These are phyloP conservation scores for Xylaria sp. DNA, from an alignment of 2,329 filamentous ascomycete genomes.

Conservation along the genomic window DNA sequence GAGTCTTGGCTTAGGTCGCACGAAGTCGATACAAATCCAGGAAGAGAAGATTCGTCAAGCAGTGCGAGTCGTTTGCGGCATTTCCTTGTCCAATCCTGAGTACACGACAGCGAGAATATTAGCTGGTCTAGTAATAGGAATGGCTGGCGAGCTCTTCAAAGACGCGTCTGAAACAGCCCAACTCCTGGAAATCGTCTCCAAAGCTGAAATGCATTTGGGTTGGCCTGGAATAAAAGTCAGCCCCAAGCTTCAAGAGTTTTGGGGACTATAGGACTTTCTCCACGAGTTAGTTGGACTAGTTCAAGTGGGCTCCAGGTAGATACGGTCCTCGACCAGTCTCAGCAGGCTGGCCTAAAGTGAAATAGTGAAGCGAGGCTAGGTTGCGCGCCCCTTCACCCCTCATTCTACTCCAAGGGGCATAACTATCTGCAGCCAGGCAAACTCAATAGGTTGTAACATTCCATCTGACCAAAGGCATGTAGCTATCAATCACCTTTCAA, in stretches of 20 bases:
- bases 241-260: constrained; percentile 18
- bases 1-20: constrained; percentile 13
- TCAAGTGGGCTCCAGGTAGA: no score
- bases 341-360: no score
- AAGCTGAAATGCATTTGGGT: constrained; percentile 20
- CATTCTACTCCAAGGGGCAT: no score
- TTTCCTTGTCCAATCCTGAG: constrained; percentile 18
- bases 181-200: constrained; percentile 16
- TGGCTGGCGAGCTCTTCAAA: constrained; percentile 18
- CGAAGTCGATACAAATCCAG: constrained; percentile 6
- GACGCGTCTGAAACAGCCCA: constrained; percentile 6
- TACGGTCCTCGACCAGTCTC: no score
- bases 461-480: no score
- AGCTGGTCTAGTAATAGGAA: constrained; percentile 18
- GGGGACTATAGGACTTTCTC: background rate
- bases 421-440: no score
- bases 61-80: constrained; percentile 17
- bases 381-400: no score
- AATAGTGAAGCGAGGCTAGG: no score
- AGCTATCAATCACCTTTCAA: no score
- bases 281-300: no score
- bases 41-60: background rate
- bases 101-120: constrained; percentile 13
- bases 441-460: no score
- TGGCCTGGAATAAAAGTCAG: constrained; percentile 22